Base-by-base conservation (phyloP, 139 green algal species). In the Ettlia oleoabundans region DNA sequence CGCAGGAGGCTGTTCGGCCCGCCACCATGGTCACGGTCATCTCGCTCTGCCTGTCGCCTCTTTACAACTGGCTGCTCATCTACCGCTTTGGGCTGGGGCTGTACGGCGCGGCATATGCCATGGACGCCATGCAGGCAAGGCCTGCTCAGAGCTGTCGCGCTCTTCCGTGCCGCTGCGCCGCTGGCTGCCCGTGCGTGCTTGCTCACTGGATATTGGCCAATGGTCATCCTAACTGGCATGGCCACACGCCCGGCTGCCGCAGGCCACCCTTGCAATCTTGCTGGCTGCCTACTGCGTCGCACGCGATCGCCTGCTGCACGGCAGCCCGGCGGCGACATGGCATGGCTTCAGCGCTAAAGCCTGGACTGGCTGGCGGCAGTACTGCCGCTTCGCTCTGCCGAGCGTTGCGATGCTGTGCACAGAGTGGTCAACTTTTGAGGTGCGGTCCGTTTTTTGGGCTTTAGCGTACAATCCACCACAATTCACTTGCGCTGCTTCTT, bases 81-180 rank as follows among this genome's bases (percentile, higher is more conserved):
- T 78, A 77, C 37, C 32, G 71, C 0, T 28, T 76, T 9, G 38
- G 47, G 18, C 70, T 85, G 85, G 86, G 92, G 7, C 72, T 95
- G 28, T 82, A 91, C 32, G 92, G 92, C 32, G 91, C 92, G 3
- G 92, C 92, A 4, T 33, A 83, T 43, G 92, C 92, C 1, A 88
- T 89, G 40, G 58, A 92, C 22, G 43, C 72, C 13, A 89, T 83
- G n/a, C 88, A 93, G 81, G 42, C 82, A 30, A 8, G 53, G n/a
- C n/a, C n/a, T n/a, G n/a, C n/a, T n/a, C n/a, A n/a, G n/a, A n/a
- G n/a, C n/a, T n/a, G n/a, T n/a, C n/a, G n/a, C n/a, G n/a, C n/a
- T n/a, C n/a, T n/a, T n/a, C n/a, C n/a, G n/a, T n/a, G n/a, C n/a
- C n/a, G n/a, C n/a, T n/a, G n/a, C n/a, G n/a, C n/a, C n/a, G n/a